A percentile compares a stretch with the other conserved stretches of the same genome.
Conservation (phyloP, 2,329 filamentous ascomycete species). For the Botrytis byssoidea region DNA sequence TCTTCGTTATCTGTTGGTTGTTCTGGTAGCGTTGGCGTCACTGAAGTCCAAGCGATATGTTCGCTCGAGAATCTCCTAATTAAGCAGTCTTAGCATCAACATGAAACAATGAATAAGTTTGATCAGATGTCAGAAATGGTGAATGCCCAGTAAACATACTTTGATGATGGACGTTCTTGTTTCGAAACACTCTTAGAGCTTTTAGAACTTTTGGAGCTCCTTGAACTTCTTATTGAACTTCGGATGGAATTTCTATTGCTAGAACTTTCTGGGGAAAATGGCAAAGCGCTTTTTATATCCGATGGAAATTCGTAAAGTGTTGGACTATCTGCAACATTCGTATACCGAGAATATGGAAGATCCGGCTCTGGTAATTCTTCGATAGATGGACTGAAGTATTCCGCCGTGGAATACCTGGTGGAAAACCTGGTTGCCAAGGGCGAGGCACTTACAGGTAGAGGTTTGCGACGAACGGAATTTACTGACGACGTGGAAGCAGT, state of each 20-base stretch:
- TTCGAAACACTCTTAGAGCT: slow-evolving; percentile 9
- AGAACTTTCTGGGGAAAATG: slow-evolving; percentile 18
- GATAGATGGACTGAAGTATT: slow-evolving; percentile 40
- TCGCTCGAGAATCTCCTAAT: slow-evolving; percentile 32
- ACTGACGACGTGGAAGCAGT: slow-evolving; percentile 32
- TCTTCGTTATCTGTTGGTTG: slow-evolving; percentile 25
- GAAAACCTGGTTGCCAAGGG: slow-evolving; percentile 51
- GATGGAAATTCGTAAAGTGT: slow-evolving; percentile 59
- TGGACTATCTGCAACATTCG: slow-evolving; percentile 55
- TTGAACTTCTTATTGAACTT: slow-evolving; percentile 18
- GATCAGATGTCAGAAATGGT: neutral
- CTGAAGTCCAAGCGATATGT: slow-evolving; percentile 29
- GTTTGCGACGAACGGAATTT: slow-evolving; percentile 54
- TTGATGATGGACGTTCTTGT: slow-evolving; percentile 12
- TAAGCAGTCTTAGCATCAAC: slow-evolving; percentile 3
- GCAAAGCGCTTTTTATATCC: slow-evolving; percentile 9
- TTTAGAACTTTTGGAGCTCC: neutral
- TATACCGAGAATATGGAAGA: slow-evolving; percentile 55
- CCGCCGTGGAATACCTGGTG: slow-evolving; percentile 48
- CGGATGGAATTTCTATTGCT: slow-evolving; percentile 13
- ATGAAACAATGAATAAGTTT: neutral
- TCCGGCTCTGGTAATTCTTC: slow-evolving; percentile 46
- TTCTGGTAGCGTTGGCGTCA: slow-evolving; percentile 25
- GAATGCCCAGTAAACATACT: slow-evolving; percentile 19
- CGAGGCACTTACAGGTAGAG: slow-evolving; percentile 56